Evolutionary conservation across 352 stramenopile genomes (phyloP).

Genomic region (Pythium myriotylum): DNA sequence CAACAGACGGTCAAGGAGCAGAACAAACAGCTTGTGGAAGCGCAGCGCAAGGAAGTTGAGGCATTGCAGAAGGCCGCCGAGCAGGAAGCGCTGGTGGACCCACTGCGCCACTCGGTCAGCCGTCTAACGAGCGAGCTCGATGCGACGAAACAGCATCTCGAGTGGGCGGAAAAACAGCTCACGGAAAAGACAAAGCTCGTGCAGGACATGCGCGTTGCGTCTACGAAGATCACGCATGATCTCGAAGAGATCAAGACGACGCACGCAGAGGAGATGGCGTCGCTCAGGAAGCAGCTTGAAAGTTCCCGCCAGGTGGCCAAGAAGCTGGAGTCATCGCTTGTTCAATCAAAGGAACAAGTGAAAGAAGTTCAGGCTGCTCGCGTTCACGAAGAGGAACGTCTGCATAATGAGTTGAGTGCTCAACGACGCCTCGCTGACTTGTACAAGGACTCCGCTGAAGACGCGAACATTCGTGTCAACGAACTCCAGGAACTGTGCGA

Average conservation of each 20-base stretch:
- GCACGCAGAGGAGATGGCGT: slow-evolving; percentile 20
- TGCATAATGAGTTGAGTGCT: slow-evolving; percentile 67
- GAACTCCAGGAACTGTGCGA: slow-evolving; percentile 63
- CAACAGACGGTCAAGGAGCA: slow-evolving; percentile 64
- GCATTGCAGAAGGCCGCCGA: slow-evolving; percentile 58
- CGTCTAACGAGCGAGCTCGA: slow-evolving; percentile 61
- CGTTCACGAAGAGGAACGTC: slow-evolving; percentile 59
- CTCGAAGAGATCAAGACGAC: slow-evolving; percentile 56
- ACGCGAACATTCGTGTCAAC: slow-evolving; percentile 53
- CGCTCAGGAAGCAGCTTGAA: slow-evolving; percentile 47
- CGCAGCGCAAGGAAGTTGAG: slow-evolving; percentile 65
- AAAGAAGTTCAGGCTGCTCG: slow-evolving; percentile 69
- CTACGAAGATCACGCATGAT: slow-evolving; percentile 59
- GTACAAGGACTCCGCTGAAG: slow-evolving; percentile 70
- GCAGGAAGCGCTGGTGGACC: slow-evolving; percentile 64
- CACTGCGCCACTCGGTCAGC: slow-evolving; percentile 45
- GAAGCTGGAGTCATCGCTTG: slow-evolving; percentile 64
- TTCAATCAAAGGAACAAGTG: slow-evolving; percentile 68
- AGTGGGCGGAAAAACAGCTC: slow-evolving; percentile 71
- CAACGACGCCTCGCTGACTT: slow-evolving; percentile 70
- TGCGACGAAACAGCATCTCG: slow-evolving; percentile 51
- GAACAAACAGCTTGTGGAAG: slow-evolving; percentile 48
- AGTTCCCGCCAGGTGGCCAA: slow-evolving; percentile 58
- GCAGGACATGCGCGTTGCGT: slow-evolving; percentile 57
- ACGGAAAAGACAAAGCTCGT: slow-evolving; percentile 67